Evolutionary conservation across 257 asterid species (phyloP).

Genomic region (Capsicum baccatum): DNA sequence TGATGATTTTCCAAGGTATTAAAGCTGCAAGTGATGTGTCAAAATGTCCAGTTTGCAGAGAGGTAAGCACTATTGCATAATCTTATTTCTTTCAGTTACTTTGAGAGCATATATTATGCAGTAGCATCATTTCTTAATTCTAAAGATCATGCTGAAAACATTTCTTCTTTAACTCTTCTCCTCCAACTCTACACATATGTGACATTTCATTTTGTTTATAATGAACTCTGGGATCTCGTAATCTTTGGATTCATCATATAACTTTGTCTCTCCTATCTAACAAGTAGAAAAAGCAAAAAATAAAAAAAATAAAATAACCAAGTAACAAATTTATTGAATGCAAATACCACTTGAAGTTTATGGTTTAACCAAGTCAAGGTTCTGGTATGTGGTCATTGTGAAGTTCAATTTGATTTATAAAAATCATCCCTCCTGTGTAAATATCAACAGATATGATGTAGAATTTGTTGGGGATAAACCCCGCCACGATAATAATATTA

Average conservation of each 20-base stretch:
- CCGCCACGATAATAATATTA: no score
- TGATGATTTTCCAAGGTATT: slow-evolving; percentile 71
- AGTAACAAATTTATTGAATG: background rate
- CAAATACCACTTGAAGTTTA: slow-evolving; percentile 5
- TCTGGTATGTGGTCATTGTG: slow-evolving; percentile 5
- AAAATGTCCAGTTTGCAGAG: slow-evolving; percentile 84
- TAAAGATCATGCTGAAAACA: background rate
- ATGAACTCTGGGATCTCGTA: background rate
- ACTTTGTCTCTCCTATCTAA: background rate
- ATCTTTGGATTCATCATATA: slow-evolving; percentile 10
- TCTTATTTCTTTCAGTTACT: background rate
- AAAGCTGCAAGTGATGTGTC: slow-evolving; percentile 63
- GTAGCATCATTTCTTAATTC: background rate
- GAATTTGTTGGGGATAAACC: background rate
- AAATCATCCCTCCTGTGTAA: background rate
- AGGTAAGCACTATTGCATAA: slow-evolving; percentile 47
- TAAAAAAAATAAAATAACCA: background rate
- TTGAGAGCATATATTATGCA: background rate
- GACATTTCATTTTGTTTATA: background rate
- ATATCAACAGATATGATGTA: background rate
- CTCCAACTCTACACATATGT: background rate
- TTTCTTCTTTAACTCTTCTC: slow-evolving; percentile 11
- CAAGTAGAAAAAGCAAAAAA: background rate
- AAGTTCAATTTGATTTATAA: slow-evolving; percentile 19
- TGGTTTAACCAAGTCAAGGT: background rate